Evolutionary conservation across 805 yeast genomes (phyloP), one percentile per base, ranked within the genome.

Genomic region (Candida ulmi): DNA sequence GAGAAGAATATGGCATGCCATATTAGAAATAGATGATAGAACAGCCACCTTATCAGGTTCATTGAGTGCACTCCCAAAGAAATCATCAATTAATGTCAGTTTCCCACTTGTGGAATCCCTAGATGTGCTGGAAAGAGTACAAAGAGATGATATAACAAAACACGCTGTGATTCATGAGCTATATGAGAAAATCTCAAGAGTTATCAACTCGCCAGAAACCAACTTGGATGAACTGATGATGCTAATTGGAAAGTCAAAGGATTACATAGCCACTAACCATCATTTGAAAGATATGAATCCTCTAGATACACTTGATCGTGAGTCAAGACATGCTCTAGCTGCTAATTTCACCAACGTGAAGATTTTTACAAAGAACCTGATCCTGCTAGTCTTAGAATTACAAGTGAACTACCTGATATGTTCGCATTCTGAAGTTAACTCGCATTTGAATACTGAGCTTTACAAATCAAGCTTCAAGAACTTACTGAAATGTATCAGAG

Each of bases 1-100:
- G 39, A 43, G 57, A 37, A 32, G 46, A 2, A 4, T 52, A 11
- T 52, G 57, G 57, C 44, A 37, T 28, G 29, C 31, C 12, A 43
- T 52, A 8, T 41, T 42, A 2, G 35, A 31, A 1, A 32, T 45
- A 8, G 55, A 52, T 37, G 30, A 39, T 11, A 35, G 36, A 29
- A 35, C 44, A 3, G n/a, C 42, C 2, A 25, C 42, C 4, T 13
- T 43, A 18, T 30, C 50, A 0, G 57, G 57, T 1, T 32, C 48
- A 1, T 26, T 48, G n/a, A 18, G 41, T 7, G 36, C 25, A 13
- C 7, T 48, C 8, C 52, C 52, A 1, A 38, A 46, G 8, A 16
- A 27, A 0, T 30, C 36, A 2, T 17, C 17, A 2, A 16, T 30
- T n/a, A 42, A 50, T 35, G 56, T 52, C 17, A 35, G 35, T 2